Conservation (phyloP, 305 asterid genomes). For the Solanum hybrid region DNA sequence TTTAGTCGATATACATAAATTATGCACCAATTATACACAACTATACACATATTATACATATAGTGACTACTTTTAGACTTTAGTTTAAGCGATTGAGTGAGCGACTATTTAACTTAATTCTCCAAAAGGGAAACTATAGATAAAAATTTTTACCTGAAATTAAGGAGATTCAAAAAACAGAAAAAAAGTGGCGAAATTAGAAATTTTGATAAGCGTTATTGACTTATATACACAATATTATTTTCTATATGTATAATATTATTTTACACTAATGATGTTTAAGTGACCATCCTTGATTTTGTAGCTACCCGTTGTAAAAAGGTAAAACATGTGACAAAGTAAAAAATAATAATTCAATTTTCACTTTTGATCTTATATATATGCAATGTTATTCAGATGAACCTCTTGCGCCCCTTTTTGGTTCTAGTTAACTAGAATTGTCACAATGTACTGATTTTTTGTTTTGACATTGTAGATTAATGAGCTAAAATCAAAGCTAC, state of each 20-base stretch:
- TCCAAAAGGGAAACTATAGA: neutral
- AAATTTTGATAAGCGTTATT: neutral
- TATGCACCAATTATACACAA: neutral
- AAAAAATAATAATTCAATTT: neutral
- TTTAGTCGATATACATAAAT: too few relatives aligned
- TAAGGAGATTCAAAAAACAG: too few relatives aligned
- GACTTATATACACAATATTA: too few relatives aligned
- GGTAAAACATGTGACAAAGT: neutral
- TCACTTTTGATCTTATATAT: neutral
- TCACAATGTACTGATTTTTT: neutral
- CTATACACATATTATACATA: neutral
- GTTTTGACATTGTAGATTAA: slow-evolving; percentile 26
- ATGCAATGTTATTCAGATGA: neutral
- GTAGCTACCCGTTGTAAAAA: neutral
- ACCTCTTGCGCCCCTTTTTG: neutral
- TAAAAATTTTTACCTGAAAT: too few relatives aligned
- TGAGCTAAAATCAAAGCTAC: slow-evolving; percentile 50
- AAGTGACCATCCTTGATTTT: neutral
- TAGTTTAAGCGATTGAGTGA: neutral
- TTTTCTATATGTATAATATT: too few relatives aligned
- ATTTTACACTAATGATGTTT: neutral
- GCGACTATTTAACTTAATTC: neutral
- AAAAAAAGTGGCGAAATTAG: too few relatives aligned
- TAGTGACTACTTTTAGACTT: neutral
- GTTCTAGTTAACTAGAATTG: neutral